Conservation (phyloP, 192 early-diverging fungal genomes). For the Thamnidium elegans region DNA sequence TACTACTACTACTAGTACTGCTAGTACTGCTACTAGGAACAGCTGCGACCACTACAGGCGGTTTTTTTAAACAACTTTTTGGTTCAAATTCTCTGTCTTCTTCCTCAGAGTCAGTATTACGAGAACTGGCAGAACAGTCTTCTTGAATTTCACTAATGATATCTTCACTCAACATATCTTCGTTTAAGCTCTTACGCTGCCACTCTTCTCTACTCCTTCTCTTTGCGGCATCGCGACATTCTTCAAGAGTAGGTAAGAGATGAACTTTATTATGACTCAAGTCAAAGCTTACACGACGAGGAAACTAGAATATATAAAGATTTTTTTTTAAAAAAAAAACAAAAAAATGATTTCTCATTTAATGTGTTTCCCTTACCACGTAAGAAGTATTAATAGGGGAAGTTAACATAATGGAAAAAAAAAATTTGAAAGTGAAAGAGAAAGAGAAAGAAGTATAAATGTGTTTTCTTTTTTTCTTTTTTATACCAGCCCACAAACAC, state of each 20-base stretch:
- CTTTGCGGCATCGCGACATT: slow-evolving; percentile 25
- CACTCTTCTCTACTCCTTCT: slow-evolving; percentile 20
- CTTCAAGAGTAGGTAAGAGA: slow-evolving; percentile 33
- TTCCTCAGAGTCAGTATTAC: background rate
- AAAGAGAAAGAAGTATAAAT: no score
- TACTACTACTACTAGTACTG: background rate
- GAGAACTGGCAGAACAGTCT: slow-evolving; percentile 6
- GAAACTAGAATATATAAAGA: background rate
- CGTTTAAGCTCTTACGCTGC: slow-evolving; percentile 19
- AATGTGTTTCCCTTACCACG: slow-evolving; percentile 3
- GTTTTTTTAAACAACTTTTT: slow-evolving; percentile 33
- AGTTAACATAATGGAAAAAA: no score
- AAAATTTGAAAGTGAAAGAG: no score
- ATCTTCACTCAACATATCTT: slow-evolving; percentile 28
- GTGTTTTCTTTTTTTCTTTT: no score
- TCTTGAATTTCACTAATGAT: slow-evolving; percentile 34
- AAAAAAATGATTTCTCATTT: background rate
- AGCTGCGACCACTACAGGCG: background rate
- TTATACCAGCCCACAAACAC: no score
- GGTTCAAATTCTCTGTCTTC: background rate
- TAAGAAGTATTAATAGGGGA: no score
- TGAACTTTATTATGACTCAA: slow-evolving; percentile 38
- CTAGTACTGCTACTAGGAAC: background rate
- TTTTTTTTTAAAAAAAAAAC: no score
- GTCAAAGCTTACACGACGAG: slow-evolving; percentile 38